Evolutionary conservation across 2,329 filamentous ascomycete genomes (phyloP).

Genomic region (Aphanocladium album): DNA sequence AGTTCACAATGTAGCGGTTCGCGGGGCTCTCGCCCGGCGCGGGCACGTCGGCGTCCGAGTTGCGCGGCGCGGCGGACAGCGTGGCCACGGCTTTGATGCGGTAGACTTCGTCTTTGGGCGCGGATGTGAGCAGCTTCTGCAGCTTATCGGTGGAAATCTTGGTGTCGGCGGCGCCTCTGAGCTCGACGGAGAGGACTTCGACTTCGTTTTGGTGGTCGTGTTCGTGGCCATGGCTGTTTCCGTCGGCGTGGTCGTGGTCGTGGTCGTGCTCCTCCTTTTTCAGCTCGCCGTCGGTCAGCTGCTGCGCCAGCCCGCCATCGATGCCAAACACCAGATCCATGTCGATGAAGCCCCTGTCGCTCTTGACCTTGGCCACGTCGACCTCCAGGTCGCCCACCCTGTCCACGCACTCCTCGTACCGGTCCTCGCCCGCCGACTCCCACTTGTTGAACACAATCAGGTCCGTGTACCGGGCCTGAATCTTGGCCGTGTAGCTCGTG

Average conservation of each 20-base stretch:
- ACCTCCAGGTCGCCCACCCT: constrained; percentile 75
- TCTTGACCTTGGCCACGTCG: constrained; percentile 79
- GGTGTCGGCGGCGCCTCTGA: constrained; percentile 41
- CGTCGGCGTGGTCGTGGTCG: constrained; percentile 20
- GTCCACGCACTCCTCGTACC: constrained; percentile 74
- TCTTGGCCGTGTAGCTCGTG: constrained; percentile 79
- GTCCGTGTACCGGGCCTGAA: constrained; percentile 88
- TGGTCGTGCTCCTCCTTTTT: constrained; percentile 27
- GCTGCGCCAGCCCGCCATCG: constrained; percentile 69
- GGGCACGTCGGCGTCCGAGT: constrained; percentile 46
- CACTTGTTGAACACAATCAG: constrained; percentile 91
- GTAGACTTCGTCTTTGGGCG: constrained; percentile 92
- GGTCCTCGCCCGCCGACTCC: constrained; percentile 68
- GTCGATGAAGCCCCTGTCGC: constrained; percentile 70
- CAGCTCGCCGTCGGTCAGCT: constrained; percentile 38
- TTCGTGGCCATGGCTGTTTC: constrained; percentile 27
- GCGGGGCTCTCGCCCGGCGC: constrained; percentile 27
- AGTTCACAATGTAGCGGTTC: constrained; percentile 83
- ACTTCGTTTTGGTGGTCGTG: constrained; percentile 75
- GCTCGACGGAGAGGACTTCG: constrained; percentile 79
- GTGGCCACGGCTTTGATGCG: constrained; percentile 74
- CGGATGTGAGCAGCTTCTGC: constrained; percentile 59
- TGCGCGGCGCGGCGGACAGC: constrained; percentile 39
- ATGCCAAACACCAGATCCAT: constrained; percentile 80
- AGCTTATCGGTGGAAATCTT: constrained; percentile 57